Evolutionary conservation across 179 eudicot genomes (phyloP).

Genomic region (Silene coronaria): DNA sequence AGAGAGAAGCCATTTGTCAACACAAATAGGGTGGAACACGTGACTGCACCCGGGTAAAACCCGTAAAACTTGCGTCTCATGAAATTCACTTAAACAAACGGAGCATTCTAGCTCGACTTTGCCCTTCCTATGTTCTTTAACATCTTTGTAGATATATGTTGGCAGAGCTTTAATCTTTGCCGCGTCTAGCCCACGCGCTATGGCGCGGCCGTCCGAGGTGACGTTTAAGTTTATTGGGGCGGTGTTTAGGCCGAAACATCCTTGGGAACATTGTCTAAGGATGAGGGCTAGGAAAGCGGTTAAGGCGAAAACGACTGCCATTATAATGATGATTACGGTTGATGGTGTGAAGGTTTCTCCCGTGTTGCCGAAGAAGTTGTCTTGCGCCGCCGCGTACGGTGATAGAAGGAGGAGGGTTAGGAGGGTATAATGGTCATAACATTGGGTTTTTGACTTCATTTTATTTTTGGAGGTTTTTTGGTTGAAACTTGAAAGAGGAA

Average conservation of each 20-base stretch:
- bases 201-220: constrained; percentile 4
- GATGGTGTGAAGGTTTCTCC: constrained; percentile 25
- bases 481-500: not conserved
- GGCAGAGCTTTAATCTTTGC: constrained; percentile 41
- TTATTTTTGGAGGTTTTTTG: not conserved
- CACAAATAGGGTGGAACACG: constrained; percentile 62
- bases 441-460: not conserved
- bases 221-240: not conserved
- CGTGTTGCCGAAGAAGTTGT: constrained; percentile 22
- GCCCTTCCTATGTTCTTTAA: constrained; percentile 42
- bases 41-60: constrained; percentile 57
- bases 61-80: constrained; percentile 44
- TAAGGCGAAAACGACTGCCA: constrained; percentile 28
- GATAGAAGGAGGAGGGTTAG: not conserved
- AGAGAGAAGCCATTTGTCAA: constrained; percentile 49
- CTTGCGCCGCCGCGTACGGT: constrained; percentile 20
- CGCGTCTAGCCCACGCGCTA: constrained; percentile 37
- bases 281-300: constrained; percentile 31
- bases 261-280: constrained; percentile 30
- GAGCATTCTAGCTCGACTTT: constrained; percentile 51
- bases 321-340: constrained; percentile 26
- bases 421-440: not conserved
- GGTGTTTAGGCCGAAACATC: constrained; percentile 29
- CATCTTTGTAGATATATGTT: constrained; percentile 42
- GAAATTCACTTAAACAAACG: constrained; percentile 52